phyloP scores from a whole-genome alignment of 768 basidiomycete genomes.

The Phaeotremella skinneri region DNA sequence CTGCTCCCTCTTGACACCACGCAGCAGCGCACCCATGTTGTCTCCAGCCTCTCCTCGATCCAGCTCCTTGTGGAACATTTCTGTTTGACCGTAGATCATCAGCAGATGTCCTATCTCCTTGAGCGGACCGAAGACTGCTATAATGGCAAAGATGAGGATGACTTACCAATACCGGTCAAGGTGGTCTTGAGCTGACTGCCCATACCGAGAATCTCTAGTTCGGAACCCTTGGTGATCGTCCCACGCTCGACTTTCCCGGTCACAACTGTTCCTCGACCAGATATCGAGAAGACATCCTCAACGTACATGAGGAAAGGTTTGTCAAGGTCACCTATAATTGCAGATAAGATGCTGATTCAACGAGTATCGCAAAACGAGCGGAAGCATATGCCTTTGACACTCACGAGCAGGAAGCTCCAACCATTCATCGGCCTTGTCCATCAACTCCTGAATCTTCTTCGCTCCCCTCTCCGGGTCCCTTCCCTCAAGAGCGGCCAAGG shows the following conservation, averaged over 20 bases:
- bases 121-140: constrained; percentile 6
- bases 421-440: constrained; percentile 88
- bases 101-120: constrained; percentile 5
- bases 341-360: too few species aligned
- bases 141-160: not conserved
- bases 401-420: constrained; percentile 85
- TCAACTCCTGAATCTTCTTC: constrained; percentile 74
- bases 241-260: constrained; percentile 96
- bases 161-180: constrained; percentile 84
- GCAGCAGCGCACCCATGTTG: constrained; percentile 96
- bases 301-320: constrained; percentile 95
- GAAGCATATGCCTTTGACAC: too few species aligned
- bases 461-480: constrained; percentile 74
- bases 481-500: constrained; percentile 88
- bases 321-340: constrained; percentile 76
- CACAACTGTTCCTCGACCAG: constrained; percentile 95
- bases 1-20: constrained; percentile 96
- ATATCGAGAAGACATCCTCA: constrained; percentile 96
- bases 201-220: constrained; percentile 88
- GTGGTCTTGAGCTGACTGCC: constrained; percentile 82
- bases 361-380: too few species aligned
- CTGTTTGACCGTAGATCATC: constrained; percentile 53
- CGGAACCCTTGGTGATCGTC: constrained; percentile 80
- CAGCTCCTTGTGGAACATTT: constrained; percentile 99
- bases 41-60: constrained; percentile 97